Evolutionary conservation across 768 basidiomycete genomes (phyloP), one percentile per base, ranked within the genome.

Genomic region (Termitomyces sp.): DNA sequence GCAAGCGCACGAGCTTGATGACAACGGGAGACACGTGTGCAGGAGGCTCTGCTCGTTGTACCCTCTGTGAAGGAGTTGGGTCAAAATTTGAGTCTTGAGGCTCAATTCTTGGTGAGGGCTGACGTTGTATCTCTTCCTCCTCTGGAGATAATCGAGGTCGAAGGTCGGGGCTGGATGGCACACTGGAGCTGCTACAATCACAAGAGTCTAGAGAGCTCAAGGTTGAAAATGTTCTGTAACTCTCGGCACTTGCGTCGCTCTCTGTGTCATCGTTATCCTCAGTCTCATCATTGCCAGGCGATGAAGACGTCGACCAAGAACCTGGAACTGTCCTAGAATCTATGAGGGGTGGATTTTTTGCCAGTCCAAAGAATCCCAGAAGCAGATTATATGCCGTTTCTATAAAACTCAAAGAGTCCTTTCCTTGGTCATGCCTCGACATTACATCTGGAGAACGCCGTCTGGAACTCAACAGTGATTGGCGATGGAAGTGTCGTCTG

Each of bases 141-240:
- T 63, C 70, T 33, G 65, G 65, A 6, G 56, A 67, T 28, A 70
- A 58, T 14, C 57, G 63, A 7, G 69, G 69, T 35, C 59, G 67
- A 8, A 51, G 51, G 23, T 50, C 41, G 48, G 68, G 67, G 30
- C 64, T 69, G 18, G 67, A 57, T 55, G 68, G 50, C 61, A 58
- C 71, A 66, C 75, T 73, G 74, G 71, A 63, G 64, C 71, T 68
- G 52, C 74, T 73, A 64, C 67, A 74, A 36, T 70, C 74, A n/a
- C 72, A 70, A 8, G 71, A 74, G 2, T 75, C 73, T 1, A 84
- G 64, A 5, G 83, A 81, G 56, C 83, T 84, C 33, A 83, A 50
- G 0, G 80, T 82, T 12, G 82, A 77, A 59, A 79, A 77, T 0
- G 75, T 74, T 35, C 52, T 51, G 13, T 63, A 35, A 58, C 75